phyloP scores from a whole-genome alignment of 805 yeast species.

The Grigorovia transvaalensis region DNA sequence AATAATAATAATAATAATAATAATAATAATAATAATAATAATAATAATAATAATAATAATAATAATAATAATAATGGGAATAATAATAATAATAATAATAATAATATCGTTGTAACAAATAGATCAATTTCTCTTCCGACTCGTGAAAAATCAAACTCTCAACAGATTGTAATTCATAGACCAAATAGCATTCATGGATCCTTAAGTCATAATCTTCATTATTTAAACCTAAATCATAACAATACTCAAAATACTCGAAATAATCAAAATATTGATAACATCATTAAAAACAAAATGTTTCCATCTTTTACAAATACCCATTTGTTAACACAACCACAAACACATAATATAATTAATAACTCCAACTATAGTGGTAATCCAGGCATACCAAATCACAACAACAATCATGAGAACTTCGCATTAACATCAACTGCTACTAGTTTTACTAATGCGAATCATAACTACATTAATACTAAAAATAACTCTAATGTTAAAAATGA shows the following conservation, averaged over 20 bases:
- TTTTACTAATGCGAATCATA: too few species aligned
- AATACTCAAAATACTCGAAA: not conserved
- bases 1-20: not conserved
- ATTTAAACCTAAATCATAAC: not conserved
- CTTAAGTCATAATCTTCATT: not conserved
- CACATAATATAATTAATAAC: not conserved
- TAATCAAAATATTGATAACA: not conserved
- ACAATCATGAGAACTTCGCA: not conserved
- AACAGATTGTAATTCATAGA: not conserved
- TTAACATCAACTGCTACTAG: too few species aligned
- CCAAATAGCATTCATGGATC: not conserved
- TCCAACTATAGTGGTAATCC: not conserved
- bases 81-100: not conserved
- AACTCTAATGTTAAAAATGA: too few species aligned
- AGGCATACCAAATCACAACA: not conserved
- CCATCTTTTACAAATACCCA: not conserved
- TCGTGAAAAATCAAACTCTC: not conserved
- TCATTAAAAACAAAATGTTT: not conserved
- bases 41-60: not conserved
- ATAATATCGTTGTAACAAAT: not conserved
- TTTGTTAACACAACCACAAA: not conserved
- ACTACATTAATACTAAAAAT: too few species aligned
- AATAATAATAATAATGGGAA: too few species aligned
- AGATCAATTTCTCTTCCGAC: not conserved
- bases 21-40: not conserved